Evolutionary conservation across 2,329 filamentous ascomycete genomes (phyloP).

Genomic region (Talaromyces funiculosus): DNA sequence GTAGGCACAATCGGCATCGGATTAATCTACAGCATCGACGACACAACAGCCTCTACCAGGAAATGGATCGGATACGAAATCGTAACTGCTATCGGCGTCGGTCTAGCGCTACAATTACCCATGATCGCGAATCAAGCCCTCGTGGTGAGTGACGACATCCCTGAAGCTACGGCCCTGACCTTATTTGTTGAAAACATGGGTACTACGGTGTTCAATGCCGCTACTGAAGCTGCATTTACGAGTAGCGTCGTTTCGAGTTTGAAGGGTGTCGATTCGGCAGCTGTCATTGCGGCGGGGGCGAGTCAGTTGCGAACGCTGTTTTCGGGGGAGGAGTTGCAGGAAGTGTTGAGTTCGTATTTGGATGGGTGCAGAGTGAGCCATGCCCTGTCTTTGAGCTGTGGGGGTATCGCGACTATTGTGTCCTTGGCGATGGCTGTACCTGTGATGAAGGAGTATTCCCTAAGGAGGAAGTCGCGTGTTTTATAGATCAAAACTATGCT

Average conservation of each 20-base stretch:
- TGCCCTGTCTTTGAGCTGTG: constrained; percentile 7
- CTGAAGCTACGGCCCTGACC: constrained; percentile 6
- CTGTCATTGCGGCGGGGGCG: constrained; percentile 2
- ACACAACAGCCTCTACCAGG: constrained; percentile 14
- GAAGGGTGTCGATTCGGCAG: not conserved
- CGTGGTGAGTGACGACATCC: not conserved
- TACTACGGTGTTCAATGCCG: constrained; percentile 8
- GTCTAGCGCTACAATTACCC: constrained; percentile 5
- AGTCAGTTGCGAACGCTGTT: constrained; percentile 6
- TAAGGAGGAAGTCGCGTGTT: not conserved
- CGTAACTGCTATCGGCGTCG: constrained; percentile 13
- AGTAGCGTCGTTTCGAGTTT: constrained; percentile 2
- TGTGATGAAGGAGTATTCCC: constrained; percentile 1
- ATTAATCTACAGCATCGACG: constrained; percentile 29
- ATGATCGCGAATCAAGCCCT: constrained; percentile 11
- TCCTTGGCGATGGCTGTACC: constrained; percentile 7
- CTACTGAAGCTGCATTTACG: constrained; percentile 5
- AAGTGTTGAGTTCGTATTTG: constrained; percentile 6
- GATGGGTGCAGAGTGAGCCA: constrained; percentile 8
- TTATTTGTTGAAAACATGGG: constrained; percentile 13
- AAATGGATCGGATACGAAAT: constrained; percentile 24
- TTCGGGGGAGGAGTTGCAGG: constrained; percentile 1
- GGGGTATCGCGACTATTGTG: not conserved
- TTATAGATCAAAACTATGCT: not conserved
- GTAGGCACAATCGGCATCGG: constrained; percentile 25